Evolutionary conservation across 2,329 filamentous ascomycete species (phyloP).

Genomic region (Bertia moriformis): DNA sequence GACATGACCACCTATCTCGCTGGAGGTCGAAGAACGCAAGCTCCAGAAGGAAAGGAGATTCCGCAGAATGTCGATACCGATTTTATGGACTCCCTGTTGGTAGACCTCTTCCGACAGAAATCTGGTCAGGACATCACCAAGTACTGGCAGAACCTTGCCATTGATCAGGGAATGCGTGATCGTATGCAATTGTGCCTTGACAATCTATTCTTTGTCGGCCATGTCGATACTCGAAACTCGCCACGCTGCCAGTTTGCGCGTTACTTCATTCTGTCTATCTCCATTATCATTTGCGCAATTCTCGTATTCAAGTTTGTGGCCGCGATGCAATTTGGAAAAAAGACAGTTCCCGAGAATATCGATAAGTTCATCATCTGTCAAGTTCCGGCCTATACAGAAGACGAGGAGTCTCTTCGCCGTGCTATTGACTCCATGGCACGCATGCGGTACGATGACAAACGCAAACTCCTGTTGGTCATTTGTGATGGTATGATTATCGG

Average conservation of each 20-base stretch:
- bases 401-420: slow-evolving; percentile 90
- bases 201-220: slow-evolving; percentile 87
- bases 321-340: slow-evolving; percentile 80
- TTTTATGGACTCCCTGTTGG: slow-evolving; percentile 68
- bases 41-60: slow-evolving; percentile 32
- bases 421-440: slow-evolving; percentile 90
- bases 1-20: slow-evolving; percentile 73
- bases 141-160: slow-evolving; percentile 59
- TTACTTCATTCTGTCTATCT: slow-evolving; percentile 78
- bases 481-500: slow-evolving; percentile 99
- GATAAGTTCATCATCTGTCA: slow-evolving; percentile 98
- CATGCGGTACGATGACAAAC: slow-evolving; percentile 96
- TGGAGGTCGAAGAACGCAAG: slow-evolving; percentile 55
- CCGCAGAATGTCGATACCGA: slow-evolving; percentile 40
- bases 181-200: slow-evolving; percentile 75
- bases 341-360: slow-evolving; percentile 84
- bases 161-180: slow-evolving; percentile 38
- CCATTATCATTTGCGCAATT: slow-evolving; percentile 63
- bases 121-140: slow-evolving; percentile 71
- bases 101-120: slow-evolving; percentile 61
- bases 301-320: slow-evolving; percentile 95
- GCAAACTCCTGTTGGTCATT: slow-evolving; percentile 80
- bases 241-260: slow-evolving; percentile 71
- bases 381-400: slow-evolving; percentile 94
- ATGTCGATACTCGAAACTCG: slow-evolving; percentile 82